A percentile compares a stretch with the other conserved stretches of the same genome.
Conservation (phyloP, 2,329 filamentous ascomycete species). For the Exophiala sideris region DNA sequence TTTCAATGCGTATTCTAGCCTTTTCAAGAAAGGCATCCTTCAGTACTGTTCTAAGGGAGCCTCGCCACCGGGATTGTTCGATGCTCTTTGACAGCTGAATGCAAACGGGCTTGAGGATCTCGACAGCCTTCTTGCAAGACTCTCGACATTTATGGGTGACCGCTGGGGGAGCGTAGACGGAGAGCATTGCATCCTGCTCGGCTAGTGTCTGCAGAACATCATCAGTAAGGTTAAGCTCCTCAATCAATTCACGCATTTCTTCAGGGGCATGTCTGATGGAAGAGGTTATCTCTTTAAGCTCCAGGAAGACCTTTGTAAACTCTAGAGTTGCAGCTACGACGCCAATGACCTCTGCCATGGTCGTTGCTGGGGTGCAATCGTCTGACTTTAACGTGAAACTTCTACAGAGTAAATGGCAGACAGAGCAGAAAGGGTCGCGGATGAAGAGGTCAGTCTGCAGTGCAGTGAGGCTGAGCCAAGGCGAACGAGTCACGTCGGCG, state of each 20-base stretch:
- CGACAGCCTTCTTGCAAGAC: conserved; percentile 4
- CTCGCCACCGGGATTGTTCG: conserved; percentile 3
- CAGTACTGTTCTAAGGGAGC: conserved; percentile 6
- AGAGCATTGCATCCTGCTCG: conserved; percentile 6
- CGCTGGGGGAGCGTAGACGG: background rate
- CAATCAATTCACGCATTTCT: conserved; percentile 1
- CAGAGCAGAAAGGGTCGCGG: background rate
- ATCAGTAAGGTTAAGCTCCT: conserved; percentile 7
- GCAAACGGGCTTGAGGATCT: conserved; percentile 5
- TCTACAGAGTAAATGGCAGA: background rate
- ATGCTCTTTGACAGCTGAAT: conserved; percentile 1
- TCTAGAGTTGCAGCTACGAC: conserved; percentile 12
- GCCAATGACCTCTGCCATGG: conserved; percentile 12
- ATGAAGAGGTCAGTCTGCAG: background rate
- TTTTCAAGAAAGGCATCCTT: conserved; percentile 5
- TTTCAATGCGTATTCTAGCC: conserved; percentile 2
- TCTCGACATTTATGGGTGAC: conserved; percentile 8
- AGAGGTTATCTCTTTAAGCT: conserved; percentile 3
- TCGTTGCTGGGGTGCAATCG: background rate
- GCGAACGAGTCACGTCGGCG: background rate
- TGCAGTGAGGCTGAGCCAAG: background rate
- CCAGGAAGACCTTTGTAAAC: conserved; percentile 4
- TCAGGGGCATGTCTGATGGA: conserved; percentile 9
- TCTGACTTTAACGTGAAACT: background rate
- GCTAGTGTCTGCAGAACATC: conserved; percentile 3